These are phyloP conservation scores for Fusarium sp. DNA, from an alignment of 2,329 filamentous ascomycete genomes.

Conservation along the genomic window DNA sequence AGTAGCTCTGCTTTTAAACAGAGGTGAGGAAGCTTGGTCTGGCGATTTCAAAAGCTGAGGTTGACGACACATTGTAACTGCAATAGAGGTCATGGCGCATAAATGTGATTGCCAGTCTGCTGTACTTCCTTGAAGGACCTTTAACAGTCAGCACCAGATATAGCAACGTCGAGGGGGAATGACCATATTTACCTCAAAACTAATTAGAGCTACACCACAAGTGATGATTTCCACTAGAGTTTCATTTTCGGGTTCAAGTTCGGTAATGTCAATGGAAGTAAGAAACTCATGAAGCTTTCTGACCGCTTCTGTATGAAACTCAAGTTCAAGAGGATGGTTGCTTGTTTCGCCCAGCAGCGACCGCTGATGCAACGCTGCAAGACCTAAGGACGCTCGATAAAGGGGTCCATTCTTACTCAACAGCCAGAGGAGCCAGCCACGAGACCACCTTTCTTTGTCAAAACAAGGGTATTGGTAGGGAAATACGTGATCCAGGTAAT, in stretches of 20 bases:
- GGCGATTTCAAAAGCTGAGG: neutral
- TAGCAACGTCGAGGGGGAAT: neutral
- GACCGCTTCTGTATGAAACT: constrained; percentile 4
- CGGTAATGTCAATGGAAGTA: neutral
- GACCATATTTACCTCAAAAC: neutral
- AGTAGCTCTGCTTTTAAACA: neutral
- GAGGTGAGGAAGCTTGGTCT: accelerated
- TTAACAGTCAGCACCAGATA: accelerated
- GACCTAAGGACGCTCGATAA: neutral
- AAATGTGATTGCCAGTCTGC: neutral
- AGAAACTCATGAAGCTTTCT: constrained; percentile 2
- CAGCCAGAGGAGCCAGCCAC: constrained; percentile 1
- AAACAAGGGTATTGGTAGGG: neutral
- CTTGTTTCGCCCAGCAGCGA: neutral
- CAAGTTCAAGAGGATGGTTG: neutral
- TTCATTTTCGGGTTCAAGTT: neutral
- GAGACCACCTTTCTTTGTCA: neutral
- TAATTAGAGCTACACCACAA: neutral
- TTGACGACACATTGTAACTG: neutral
- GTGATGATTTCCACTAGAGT: neutral
- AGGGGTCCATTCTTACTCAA: neutral
- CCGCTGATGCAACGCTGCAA: neutral
- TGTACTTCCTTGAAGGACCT: constrained; percentile 1
- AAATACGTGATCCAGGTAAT: neutral
- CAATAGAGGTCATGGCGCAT: neutral